These are phyloP conservation scores for Cordyceps pruinosa DNA, from an alignment of 2,329 filamentous ascomycete species.

Conservation along the genomic window DNA sequence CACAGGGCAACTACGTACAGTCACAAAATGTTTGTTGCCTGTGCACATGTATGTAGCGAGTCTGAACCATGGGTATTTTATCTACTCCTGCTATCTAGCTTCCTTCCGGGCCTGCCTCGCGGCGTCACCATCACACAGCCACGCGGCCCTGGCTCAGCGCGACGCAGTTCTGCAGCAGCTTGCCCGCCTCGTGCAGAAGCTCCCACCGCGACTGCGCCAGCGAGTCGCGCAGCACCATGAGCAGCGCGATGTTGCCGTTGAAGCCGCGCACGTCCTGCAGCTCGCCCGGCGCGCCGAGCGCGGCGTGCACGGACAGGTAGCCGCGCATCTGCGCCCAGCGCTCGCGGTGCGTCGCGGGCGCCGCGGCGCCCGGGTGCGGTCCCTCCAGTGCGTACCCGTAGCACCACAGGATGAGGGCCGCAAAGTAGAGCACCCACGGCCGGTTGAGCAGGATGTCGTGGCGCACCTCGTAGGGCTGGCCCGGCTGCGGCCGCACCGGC, in stretches of 20 bases:
- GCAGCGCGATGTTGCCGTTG: slow-evolving; percentile 73
- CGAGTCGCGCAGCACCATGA: slow-evolving; percentile 74
- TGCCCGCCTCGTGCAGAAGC: slow-evolving; percentile 78
- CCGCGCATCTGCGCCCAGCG: slow-evolving; percentile 71
- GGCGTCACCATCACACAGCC: too few species aligned
- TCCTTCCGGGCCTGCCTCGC: too few species aligned
- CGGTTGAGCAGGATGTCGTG: slow-evolving; percentile 87
- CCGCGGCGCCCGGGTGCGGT: slow-evolving; percentile 37
- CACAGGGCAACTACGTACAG: too few species aligned
- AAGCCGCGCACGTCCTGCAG: slow-evolving; percentile 66
- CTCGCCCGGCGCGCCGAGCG: slow-evolving; percentile 67
- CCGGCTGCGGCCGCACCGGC: slow-evolving; percentile 32
- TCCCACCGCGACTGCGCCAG: slow-evolving; percentile 87
- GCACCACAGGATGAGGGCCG: slow-evolving; percentile 86
- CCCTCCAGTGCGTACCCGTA: slow-evolving; percentile 91
- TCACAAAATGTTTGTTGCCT: too few species aligned
- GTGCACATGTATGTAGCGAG: too few species aligned
- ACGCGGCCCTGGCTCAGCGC: slow-evolving; percentile 37
- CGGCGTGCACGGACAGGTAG: slow-evolving; percentile 67
- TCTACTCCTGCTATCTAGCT: too few species aligned
- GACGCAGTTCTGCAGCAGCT: slow-evolving; percentile 74
- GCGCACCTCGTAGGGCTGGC: slow-evolving; percentile 64
- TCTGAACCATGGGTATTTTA: too few species aligned
- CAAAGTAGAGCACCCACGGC: slow-evolving; percentile 93
- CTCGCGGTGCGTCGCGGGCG: slow-evolving; percentile 54